Percentiles rank a stretch among this genome's conserved stretches.
Conservation (phyloP, 2,329 filamentous ascomycete species). For the Cladophialophora carrionii region DNA sequence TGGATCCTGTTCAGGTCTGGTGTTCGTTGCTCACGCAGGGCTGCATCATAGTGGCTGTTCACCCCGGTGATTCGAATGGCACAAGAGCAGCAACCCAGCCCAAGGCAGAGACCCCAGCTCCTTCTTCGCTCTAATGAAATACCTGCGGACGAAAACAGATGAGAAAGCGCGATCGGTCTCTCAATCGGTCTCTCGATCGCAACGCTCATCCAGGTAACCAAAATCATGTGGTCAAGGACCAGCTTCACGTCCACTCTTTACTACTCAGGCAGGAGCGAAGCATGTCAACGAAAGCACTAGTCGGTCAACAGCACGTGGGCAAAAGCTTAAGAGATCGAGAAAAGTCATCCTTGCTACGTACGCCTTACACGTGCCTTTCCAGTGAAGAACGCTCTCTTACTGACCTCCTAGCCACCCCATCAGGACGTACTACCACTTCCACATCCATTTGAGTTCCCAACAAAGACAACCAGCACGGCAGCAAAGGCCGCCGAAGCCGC, state of each 20-base stretch:
- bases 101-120: background rate
- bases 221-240: background rate
- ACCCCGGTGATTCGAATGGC: background rate
- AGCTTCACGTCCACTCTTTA: background rate
- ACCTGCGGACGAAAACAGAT: background rate
- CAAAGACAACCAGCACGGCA: constrained; percentile 27
- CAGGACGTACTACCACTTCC: background rate
- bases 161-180: background rate
- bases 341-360: background rate
- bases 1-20: background rate
- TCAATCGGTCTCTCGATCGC: background rate
- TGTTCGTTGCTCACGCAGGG: no score
- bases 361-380: background rate
- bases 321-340: background rate
- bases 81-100: background rate
- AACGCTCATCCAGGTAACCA: background rate
- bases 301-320: background rate
- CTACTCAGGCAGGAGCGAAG: background rate
- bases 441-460: constrained; percentile 2
- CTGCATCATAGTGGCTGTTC: background rate
- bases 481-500: constrained; percentile 26
- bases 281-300: background rate
- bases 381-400: background rate
- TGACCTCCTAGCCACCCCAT: background rate
- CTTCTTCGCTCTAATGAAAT: background rate